A percentile compares a stretch with the other conserved stretches of the same genome.
These are phyloP conservation scores for Curvularia verruculosa DNA, from an alignment of 2,329 filamentous ascomycete species.

Conservation along the genomic window DNA sequence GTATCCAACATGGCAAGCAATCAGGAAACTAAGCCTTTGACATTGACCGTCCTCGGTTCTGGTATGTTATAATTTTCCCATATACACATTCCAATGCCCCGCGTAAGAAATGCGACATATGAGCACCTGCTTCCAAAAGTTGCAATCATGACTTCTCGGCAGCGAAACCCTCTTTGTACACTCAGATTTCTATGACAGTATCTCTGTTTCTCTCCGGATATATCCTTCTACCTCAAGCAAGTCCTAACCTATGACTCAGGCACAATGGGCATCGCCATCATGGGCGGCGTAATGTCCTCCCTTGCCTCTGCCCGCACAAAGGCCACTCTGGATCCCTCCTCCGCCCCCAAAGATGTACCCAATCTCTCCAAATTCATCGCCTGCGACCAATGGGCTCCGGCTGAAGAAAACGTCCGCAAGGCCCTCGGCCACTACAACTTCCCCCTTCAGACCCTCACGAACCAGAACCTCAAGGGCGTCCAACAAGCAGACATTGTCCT, in stretches of 20 bases:
- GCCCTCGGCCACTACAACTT: slow-evolving; percentile 68
- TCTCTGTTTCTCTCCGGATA: background rate
- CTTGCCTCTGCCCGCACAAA: slow-evolving; percentile 56
- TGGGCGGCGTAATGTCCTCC: slow-evolving; percentile 77
- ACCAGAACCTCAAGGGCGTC: slow-evolving; percentile 73
- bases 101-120: background rate
- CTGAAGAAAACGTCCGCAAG: slow-evolving; percentile 70
- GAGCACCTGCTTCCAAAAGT: background rate
- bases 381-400: slow-evolving; percentile 74
- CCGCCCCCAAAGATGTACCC: slow-evolving; percentile 46
- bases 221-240: background rate
- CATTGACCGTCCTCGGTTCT: slow-evolving; percentile 80
- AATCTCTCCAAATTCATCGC: slow-evolving; percentile 77
- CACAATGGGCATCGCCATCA: slow-evolving; percentile 84
- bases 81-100: slow-evolving; percentile 6
- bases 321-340: slow-evolving; percentile 49
- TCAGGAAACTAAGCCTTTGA: slow-evolving; percentile 58
- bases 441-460: slow-evolving; percentile 69
- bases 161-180: too few relatives aligned
- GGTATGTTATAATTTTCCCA: slow-evolving; percentile 62
- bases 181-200: background rate
- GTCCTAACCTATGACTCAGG: slow-evolving; percentile 55
- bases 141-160: background rate
- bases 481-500: slow-evolving; percentile 74
- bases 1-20: slow-evolving; percentile 38